Conservation (phyloP, 306 rosid genomes). For the Lathyrus oleraceus region DNA sequence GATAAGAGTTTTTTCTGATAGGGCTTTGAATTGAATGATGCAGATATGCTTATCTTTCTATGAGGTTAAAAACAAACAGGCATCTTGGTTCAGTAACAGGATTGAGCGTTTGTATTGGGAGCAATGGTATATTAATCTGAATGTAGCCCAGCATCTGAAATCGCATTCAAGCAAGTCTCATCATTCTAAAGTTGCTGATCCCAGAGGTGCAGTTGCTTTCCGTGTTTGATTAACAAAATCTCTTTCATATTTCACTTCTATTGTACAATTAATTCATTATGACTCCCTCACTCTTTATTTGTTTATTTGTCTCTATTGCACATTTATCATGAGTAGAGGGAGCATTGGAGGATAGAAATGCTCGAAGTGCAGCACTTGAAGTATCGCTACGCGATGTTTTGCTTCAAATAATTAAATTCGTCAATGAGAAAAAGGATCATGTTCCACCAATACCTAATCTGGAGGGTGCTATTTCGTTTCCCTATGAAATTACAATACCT, state of each 20-base stretch:
- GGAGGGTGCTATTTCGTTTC: conserved; percentile 76
- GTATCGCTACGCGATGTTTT: conserved; percentile 83
- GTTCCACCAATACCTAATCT: conserved; percentile 83
- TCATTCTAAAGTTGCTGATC: conserved; percentile 71
- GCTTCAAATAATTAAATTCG: conserved; percentile 89
- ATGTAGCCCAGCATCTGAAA: conserved; percentile 73
- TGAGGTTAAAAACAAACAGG: conserved; percentile 81
- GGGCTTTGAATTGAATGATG: conserved; percentile 32
- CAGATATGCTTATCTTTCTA: conserved; percentile 94
- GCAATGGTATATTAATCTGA: conserved; percentile 91
- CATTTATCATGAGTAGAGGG: conserved; percentile 53
- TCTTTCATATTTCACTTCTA: conserved; percentile 25
- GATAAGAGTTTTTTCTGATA: too few species aligned
- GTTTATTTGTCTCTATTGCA: neutral
- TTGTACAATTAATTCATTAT: neutral
- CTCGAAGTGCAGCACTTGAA: conserved; percentile 81
- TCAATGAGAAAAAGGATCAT: conserved; percentile 97
- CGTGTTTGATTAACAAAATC: conserved; percentile 15
- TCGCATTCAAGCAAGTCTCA: conserved; percentile 69
- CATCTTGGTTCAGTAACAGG: conserved; percentile 84
- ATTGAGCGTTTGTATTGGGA: conserved; percentile 88
- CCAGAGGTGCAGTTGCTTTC: conserved; percentile 60
- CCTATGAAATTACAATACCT: conserved; percentile 83
- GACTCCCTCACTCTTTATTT: neutral
- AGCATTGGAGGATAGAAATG: conserved; percentile 65